phyloP scores from a whole-genome alignment of 192 early-diverging fungal genomes.

The Backusella macrospora region DNA sequence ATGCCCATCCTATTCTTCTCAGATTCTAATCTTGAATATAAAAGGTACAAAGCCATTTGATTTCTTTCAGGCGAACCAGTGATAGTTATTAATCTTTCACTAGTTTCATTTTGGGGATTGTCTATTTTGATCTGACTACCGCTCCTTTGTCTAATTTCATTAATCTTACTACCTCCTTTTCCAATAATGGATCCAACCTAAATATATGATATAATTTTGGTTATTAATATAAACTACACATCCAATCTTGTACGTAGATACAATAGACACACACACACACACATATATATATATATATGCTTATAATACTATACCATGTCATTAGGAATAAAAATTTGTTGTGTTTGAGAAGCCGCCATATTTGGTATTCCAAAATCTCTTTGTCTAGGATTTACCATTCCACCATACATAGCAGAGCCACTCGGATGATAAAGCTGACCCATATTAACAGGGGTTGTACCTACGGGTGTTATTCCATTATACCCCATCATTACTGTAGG shows the following conservation, averaged over 20 bases:
- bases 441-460: constrained; percentile 17
- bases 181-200: constrained; percentile 94
- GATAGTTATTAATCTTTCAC: constrained; percentile 88
- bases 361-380: constrained; percentile 7
- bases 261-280: background rate
- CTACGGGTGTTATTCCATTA: constrained; percentile 26
- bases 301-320: constrained; percentile 43
- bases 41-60: constrained; percentile 89
- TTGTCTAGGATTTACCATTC: background rate
- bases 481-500: background rate
- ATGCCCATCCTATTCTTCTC: constrained; percentile 56
- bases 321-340: constrained; percentile 65
- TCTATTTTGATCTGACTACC: constrained; percentile 90
- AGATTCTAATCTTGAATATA: constrained; percentile 85
- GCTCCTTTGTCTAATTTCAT: constrained; percentile 77
- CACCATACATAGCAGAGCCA: constrained; percentile 3
- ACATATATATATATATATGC: background rate
- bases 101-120: constrained; percentile 59
- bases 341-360: constrained; percentile 40
- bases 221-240: background rate
- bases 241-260: background rate
- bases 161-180: constrained; percentile 81
- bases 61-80: constrained; percentile 85
- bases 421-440: constrained; percentile 27
- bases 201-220: background rate